Conservation (phyloP, 495 filamentous ascomycete species). For the Lasiosphaeria hispida region DNA sequence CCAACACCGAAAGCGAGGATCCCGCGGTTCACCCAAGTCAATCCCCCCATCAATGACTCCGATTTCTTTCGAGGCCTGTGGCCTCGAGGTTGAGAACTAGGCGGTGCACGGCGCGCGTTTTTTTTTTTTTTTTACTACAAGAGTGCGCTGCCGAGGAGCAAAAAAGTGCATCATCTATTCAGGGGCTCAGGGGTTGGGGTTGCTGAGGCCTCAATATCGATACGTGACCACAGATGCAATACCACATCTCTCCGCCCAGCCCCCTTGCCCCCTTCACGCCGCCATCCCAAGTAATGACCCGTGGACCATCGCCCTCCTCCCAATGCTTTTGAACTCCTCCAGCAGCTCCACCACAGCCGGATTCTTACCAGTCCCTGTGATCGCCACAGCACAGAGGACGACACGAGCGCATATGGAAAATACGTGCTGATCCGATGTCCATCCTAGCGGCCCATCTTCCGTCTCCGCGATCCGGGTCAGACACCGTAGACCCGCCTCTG, state of each 20-base stretch:
- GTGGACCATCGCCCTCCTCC: slow-evolving; percentile 25
- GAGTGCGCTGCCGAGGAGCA: too few relatives aligned
- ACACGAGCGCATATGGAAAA: slow-evolving; percentile 66
- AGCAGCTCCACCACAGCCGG: slow-evolving; percentile 22
- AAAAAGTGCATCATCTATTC: too few relatives aligned
- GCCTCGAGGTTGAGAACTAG: too few relatives aligned
- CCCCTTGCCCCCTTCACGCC: not conserved
- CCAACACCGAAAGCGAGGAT: too few relatives aligned
- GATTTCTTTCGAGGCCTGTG: too few relatives aligned
- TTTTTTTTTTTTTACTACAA: too few relatives aligned
- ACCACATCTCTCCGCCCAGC: not conserved
- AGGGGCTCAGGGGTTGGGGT: not conserved
- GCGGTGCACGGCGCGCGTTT: too few relatives aligned
- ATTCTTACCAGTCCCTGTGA: slow-evolving; percentile 7
- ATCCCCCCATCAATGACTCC: too few relatives aligned
- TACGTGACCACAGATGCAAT: too few relatives aligned
- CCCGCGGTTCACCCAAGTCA: too few relatives aligned
- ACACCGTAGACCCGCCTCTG: slow-evolving; percentile 51
- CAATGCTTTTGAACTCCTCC: slow-evolving; percentile 28
- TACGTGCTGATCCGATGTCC: slow-evolving; percentile 68
- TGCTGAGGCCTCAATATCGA: not conserved
- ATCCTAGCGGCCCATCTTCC: slow-evolving; percentile 66
- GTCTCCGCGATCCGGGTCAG: slow-evolving; percentile 41
- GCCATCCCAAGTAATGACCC: slow-evolving; percentile 36
- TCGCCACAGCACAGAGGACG: slow-evolving; percentile 45